These are phyloP conservation scores for Trichoderma sp. DNA, from an alignment of 2,329 filamentous ascomycete genomes.

Conservation along the genomic window DNA sequence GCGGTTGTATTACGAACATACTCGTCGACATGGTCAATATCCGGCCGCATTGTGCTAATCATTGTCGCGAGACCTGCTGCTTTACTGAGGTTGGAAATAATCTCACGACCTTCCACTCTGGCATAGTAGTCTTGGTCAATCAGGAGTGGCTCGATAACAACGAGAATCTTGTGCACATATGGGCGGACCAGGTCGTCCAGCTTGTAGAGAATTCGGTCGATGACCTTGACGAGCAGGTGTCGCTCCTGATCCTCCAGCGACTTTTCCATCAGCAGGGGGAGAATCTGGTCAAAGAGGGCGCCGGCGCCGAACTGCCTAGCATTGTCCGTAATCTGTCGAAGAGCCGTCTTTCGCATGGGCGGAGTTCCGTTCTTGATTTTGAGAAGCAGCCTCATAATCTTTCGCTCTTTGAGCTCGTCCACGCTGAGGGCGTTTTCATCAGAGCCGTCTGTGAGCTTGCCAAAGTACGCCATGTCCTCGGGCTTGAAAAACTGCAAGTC, in stretches of 20 bases:
- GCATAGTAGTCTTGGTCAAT: slow-evolving; percentile 99
- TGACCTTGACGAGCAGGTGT: slow-evolving; percentile 97
- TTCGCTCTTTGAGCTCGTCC: slow-evolving; percentile 94
- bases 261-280: slow-evolving; percentile 97
- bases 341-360: slow-evolving; percentile 95
- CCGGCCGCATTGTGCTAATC: slow-evolving; percentile 98
- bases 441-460: slow-evolving; percentile 89
- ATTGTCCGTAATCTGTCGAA: slow-evolving; percentile 96
- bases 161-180: slow-evolving; percentile 96
- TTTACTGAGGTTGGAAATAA: slow-evolving; percentile 96
- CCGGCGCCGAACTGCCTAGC: slow-evolving; percentile 93
- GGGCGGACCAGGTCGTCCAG: slow-evolving; percentile 93
- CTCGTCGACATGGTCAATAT: slow-evolving; percentile 97
- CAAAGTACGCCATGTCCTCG: slow-evolving; percentile 98
- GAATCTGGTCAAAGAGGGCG: slow-evolving; percentile 92
- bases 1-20: slow-evolving; percentile 98
- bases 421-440: slow-evolving; percentile 90
- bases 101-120: slow-evolving; percentile 94
- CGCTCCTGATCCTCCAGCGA: slow-evolving; percentile 96
- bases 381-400: slow-evolving; percentile 93
- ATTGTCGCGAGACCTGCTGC: slow-evolving; percentile 95
- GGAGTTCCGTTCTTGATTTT: slow-evolving; percentile 99
- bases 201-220: slow-evolving; percentile 97
- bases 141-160: slow-evolving; percentile 97
- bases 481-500: slow-evolving; percentile 98